Percentiles rank a stretch among this genome's conserved stretches.
Evolutionary conservation across 306 rosid genomes (phyloP).

Genomic region (Erythrophleum fordii): DNA sequence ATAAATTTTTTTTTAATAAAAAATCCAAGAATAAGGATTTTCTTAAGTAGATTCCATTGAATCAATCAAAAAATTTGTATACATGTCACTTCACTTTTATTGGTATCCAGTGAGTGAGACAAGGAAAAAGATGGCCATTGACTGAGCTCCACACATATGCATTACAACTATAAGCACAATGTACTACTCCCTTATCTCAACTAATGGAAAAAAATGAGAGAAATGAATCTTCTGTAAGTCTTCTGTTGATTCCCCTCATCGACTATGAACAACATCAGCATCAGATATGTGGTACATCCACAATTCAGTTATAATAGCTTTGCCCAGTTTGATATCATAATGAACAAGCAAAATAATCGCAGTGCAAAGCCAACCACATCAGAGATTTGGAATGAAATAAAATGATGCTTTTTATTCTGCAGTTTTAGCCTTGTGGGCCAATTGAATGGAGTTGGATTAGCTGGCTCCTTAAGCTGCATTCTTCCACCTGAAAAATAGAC

Average conservation of each 20-base stretch:
- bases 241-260: conserved; percentile 29
- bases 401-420: conserved; percentile 28
- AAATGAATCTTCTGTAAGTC: conserved; percentile 23
- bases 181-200: conserved; percentile 28
- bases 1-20: background rate
- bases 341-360: background rate
- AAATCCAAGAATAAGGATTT: background rate
- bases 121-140: conserved; percentile 27
- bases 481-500: conserved; percentile 69
- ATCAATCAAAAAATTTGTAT: conserved; percentile 37
- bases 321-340: background rate
- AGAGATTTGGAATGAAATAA: conserved; percentile 31
- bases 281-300: conserved; percentile 28
- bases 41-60: conserved; percentile 17
- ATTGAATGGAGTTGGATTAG: conserved; percentile 57
- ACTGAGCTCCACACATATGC: conserved; percentile 19
- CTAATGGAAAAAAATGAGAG: conserved; percentile 39
- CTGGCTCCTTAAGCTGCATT: conserved; percentile 79
- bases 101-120: conserved; percentile 38
- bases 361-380: background rate
- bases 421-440: conserved; percentile 31
- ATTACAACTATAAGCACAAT: background rate
- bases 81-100: conserved; percentile 45
- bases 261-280: conserved; percentile 29
- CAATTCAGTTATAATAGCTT: background rate